Evolutionary conservation across 495 filamentous ascomycete species (phyloP).

Genomic region (Neurospora terricola): DNA sequence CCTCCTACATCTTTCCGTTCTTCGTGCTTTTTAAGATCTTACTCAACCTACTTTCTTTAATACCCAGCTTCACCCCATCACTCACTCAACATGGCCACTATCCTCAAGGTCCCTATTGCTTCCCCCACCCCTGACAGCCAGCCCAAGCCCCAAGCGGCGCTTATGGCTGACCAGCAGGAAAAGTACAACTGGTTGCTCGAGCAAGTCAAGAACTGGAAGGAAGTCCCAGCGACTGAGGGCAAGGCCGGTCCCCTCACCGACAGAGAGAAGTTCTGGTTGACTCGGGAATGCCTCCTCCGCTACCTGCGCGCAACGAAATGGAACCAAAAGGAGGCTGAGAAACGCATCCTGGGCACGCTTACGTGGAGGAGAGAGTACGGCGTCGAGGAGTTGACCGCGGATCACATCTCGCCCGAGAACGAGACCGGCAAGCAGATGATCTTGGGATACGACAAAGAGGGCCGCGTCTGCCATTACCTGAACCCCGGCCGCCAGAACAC

Average conservation of each 20-base stretch:
- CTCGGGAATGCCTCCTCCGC: conserved; percentile 81
- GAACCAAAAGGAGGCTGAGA: conserved; percentile 63
- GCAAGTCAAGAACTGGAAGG: conserved; percentile 56
- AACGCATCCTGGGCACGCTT: conserved; percentile 67
- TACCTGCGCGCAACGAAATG: conserved; percentile 93
- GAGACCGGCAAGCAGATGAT: conserved; percentile 92
- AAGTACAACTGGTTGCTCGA: conserved; percentile 73
- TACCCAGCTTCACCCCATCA: neutral
- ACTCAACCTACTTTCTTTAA: neutral
- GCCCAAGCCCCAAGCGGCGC: conserved; percentile 39
- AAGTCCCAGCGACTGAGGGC: conserved; percentile 55
- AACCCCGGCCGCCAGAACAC: conserved; percentile 89
- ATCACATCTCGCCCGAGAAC: conserved; percentile 83
- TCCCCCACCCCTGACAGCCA: conserved; percentile 47
- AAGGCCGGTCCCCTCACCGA: conserved; percentile 60
- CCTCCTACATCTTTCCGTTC: neutral
- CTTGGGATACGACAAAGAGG: conserved; percentile 75
- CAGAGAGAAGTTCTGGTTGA: conserved; percentile 79
- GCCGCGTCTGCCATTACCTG: conserved; percentile 79
- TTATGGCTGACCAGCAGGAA: conserved; percentile 66
- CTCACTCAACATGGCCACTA: conserved; percentile 21
- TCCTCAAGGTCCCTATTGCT: conserved; percentile 59
- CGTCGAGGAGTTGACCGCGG: conserved; percentile 58
- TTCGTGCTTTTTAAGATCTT: neutral
- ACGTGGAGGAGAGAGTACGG: conserved; percentile 87